Percentiles rank a stretch among this genome's conserved stretches.
phyloP scores from a whole-genome alignment of 1,284 basidiomycete genomes.

The Tranzscheliella williamsii region DNA sequence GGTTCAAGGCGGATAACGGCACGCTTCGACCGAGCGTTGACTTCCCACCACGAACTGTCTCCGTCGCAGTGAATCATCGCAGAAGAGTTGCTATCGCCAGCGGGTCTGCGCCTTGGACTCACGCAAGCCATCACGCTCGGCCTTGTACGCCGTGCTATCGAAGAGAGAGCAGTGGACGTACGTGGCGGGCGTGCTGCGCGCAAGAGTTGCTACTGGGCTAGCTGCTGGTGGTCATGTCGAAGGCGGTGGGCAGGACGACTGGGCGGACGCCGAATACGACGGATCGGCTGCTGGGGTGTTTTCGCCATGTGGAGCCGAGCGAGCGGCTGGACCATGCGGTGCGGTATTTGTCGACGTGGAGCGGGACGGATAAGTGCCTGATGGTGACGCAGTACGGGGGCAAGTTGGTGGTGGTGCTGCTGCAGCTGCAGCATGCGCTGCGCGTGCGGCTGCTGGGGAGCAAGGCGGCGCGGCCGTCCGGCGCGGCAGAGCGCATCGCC shows the following conservation, averaged over 20 bases:
- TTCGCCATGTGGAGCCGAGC: conserved; percentile 48
- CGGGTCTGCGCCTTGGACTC: too few species aligned
- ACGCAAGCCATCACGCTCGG: conserved; percentile 4
- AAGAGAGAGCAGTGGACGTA: background rate
- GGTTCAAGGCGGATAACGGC: too few species aligned
- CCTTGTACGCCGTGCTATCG: background rate
- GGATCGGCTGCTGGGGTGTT: conserved; percentile 48
- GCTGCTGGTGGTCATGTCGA: conserved; percentile 36
- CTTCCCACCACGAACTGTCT: too few species aligned
- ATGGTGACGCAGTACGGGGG: conserved; percentile 58
- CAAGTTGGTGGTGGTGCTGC: conserved; percentile 52
- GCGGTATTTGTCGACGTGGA: conserved; percentile 59
- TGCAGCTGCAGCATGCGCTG: conserved; percentile 49
- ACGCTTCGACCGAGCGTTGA: too few species aligned
- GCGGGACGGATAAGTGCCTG: conserved; percentile 56
- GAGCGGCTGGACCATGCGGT: conserved; percentile 51
- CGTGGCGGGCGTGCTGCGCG: background rate
- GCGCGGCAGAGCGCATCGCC: conserved; percentile 31
- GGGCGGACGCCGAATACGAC: conserved; percentile 24
- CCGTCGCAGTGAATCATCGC: too few species aligned
- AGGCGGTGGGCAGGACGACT: conserved; percentile 10
- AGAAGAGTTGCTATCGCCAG: too few species aligned
- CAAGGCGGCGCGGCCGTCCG: conserved; percentile 30
- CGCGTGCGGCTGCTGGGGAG: conserved; percentile 42
- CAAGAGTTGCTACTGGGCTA: background rate